Conservation (phyloP, 2,329 filamentous ascomycete species). For the Fusarium azukiicola region DNA sequence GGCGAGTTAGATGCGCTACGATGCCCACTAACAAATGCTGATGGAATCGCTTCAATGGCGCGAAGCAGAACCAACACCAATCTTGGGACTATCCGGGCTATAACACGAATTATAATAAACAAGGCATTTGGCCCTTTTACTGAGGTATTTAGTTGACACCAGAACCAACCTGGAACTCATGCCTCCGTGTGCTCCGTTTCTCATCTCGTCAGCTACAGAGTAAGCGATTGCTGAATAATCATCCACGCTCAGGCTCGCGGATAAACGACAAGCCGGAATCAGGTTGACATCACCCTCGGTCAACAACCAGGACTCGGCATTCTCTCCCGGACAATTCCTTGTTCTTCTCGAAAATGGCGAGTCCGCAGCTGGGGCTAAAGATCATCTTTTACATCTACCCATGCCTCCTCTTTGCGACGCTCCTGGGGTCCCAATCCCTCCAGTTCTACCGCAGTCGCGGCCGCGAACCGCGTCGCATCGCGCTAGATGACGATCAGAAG, state of each 20-base stretch:
- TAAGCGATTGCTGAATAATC: neutral
- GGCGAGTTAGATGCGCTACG: too few relatives aligned
- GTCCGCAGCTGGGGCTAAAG: conserved; percentile 60
- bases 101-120: too few relatives aligned
- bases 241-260: neutral
- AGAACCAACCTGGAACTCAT: too few relatives aligned
- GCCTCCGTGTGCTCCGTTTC: too few relatives aligned
- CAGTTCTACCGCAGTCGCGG: conserved; percentile 62
- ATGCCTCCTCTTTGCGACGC: conserved; percentile 60
- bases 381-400: conserved; percentile 67
- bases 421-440: conserved; percentile 62
- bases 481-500: conserved; percentile 55
- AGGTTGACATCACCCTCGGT: conserved; percentile 10
- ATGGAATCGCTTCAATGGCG: too few relatives aligned
- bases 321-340: neutral
- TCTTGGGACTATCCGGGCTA: too few relatives aligned
- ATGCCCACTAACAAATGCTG: too few relatives aligned
- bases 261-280: neutral
- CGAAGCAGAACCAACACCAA: too few relatives aligned
- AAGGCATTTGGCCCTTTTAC: too few relatives aligned
- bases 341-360: conserved; percentile 54
- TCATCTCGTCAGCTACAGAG: neutral
- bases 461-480: conserved; percentile 50
- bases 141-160: too few relatives aligned
- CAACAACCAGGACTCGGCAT: neutral